Evolutionary conservation across 306 rosid genomes (phyloP), one percentile per base, ranked within the genome.

Genomic region (Vigna trinervia): DNA sequence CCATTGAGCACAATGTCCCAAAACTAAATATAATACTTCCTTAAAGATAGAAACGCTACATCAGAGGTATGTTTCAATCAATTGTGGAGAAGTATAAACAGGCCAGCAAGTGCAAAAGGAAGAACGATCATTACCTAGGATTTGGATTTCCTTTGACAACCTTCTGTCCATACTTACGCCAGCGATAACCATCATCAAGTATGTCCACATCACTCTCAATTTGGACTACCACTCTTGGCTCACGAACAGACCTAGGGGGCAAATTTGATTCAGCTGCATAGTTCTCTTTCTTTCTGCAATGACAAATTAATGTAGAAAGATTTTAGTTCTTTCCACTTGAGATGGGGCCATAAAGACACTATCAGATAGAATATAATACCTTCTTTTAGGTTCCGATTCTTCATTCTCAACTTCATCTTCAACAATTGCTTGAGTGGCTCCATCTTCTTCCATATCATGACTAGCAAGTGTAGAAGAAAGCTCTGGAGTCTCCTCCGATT

Each of bases 141-240:
- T 94, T 94, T 74, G 98, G 94, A 80, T 94, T 94, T 85, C 98
- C 98, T 78, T 94, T 91, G 76, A 94, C 97, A 77, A 94, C 96
- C 71, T 94, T 94, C 69, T 91, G 96, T 23, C 98, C 98, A 78
- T 91, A 91, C 82, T 91, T 94, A 38, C 98, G 89, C 98, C 98
- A 94, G 48, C 97, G 97, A 57, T 94, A 94, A 51, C 96, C 98
- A 71, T 92, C 98, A 43, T 94, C 98, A 77, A 94, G 96, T 69
- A 92, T 87, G 86, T 90, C 98, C 0, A 89, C 71, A 5, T 90
- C 94, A 61, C 90, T 89, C 86, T 92, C 94, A 34, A 90, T 92
- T 83, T 94, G 96, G 73, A 94, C 88, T 6, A 94, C 94, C 1
- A 94, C 96, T 80, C 94, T 86, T 34, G 97, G 97, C 79, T 90